Evolutionary conservation across 495 filamentous ascomycete genomes (phyloP), one percentile per base, ranked within the genome.

Genomic region (Beverwykella pulmonaria): DNA sequence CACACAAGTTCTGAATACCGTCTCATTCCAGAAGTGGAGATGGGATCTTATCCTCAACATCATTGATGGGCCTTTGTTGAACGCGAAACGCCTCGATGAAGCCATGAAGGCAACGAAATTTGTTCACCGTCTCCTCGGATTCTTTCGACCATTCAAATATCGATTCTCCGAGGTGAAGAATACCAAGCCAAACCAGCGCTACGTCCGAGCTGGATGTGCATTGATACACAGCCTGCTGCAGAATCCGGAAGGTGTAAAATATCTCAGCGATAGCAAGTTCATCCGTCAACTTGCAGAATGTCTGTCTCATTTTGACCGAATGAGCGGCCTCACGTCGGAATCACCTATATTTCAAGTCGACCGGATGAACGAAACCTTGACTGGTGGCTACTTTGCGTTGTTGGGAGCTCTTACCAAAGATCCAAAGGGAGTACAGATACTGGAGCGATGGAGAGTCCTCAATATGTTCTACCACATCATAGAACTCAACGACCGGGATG

Each of bases 401-500:
- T 79, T 98, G 8, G 94, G 94, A 14, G 87, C 88, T 15, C 75
- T 98, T 63, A 97, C 89, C 73, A 87, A 86, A 47, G 91, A 96
- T 74, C 76, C 82, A 0, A 90, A 86, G 62, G 94, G 94, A 0
- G 82, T 97, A 27, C 83, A 86, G 68, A 96, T 98, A 85, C 87
- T 98, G 75, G 93, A 96, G 73, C 82, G 92, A 67, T 98, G 93
- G 92, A 91, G 91, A 65, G 93, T 98, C 82, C 88, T 96, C 74
- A 98, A 97, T 76, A 98, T 98, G 91, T 93, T 97, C 80, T 98
- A 98, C 74, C 93, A 97, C 73, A 94, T 98, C 71, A 85, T 96
- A 59, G 95, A 98, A 71, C 82, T 97, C 20, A 88, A 88, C 69
- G 88, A 91, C 74, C 89, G 95, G 2, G 91, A 93, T 49, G 94